A percentile compares a stretch with the other conserved stretches of the same genome.
phyloP scores from a whole-genome alignment of 1,284 basidiomycete species.

The Calocybe gambosa region DNA sequence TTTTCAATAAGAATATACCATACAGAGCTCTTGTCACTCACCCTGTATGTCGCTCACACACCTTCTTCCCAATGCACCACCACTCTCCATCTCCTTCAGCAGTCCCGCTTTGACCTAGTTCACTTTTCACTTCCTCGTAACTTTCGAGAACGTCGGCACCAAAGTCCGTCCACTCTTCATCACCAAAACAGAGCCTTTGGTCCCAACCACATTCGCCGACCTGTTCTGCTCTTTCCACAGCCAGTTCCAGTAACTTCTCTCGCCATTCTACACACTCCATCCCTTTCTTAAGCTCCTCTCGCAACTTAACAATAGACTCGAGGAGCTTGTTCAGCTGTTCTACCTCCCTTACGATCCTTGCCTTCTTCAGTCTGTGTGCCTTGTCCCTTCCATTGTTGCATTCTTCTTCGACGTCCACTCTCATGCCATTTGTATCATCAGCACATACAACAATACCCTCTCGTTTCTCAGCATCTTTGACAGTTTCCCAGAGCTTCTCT shows the following conservation, averaged over 20 bases:
- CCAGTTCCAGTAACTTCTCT: conserved; percentile 59
- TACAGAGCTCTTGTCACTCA: conserved; percentile 26
- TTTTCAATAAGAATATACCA: conserved; percentile 1
- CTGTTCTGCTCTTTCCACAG: conserved; percentile 51
- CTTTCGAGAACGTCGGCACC: conserved; percentile 60
- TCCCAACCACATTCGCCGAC: conserved; percentile 78
- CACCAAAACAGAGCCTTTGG: conserved; percentile 71
- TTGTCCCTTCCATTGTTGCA: conserved; percentile 28
- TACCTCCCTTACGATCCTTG: conserved; percentile 47
- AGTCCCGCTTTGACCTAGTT: conserved; percentile 27
- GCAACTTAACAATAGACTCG: conserved; percentile 46
- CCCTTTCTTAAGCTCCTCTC: conserved; percentile 58
- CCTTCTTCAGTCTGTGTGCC: conserved; percentile 32
- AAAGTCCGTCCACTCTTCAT: conserved; percentile 66
- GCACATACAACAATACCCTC: conserved; percentile 58
- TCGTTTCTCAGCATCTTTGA: conserved; percentile 58
- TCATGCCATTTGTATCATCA: conserved; percentile 16
- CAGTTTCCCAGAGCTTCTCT: conserved; percentile 61
- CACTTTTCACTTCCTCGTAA: conserved; percentile 44
- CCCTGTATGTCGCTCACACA: conserved; percentile 76
- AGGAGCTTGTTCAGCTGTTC: conserved; percentile 46
- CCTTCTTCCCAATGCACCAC: conserved; percentile 71
- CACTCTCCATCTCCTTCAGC: conserved; percentile 45
- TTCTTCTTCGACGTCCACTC: conserved; percentile 14
- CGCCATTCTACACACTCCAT: conserved; percentile 65